Conservation (phyloP, 1,284 basidiomycete species). For the Ustilago lituana region DNA sequence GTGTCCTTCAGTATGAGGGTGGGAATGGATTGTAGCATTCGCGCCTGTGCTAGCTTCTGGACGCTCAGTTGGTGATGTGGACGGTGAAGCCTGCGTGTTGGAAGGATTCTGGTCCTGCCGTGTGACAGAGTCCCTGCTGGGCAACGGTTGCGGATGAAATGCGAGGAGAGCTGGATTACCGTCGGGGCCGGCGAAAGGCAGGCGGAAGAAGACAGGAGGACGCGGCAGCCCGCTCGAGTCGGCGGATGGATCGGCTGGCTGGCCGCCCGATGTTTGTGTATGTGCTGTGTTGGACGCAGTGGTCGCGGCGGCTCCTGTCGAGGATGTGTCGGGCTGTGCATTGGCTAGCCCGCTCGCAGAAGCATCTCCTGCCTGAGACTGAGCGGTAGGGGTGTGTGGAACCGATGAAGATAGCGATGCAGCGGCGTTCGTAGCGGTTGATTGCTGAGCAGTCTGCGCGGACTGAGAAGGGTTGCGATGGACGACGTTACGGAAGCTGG, state of each 20-base stretch:
- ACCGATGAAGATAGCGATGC: neutral
- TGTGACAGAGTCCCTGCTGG: constrained; percentile 1
- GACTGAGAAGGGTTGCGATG: constrained; percentile 2
- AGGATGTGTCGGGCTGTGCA: neutral
- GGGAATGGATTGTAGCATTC: no score
- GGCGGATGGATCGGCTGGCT: neutral
- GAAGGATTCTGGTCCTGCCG: neutral
- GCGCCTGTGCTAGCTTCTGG: neutral
- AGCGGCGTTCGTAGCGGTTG: neutral
- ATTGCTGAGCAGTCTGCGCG: neutral
- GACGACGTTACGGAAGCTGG: constrained; percentile 25
- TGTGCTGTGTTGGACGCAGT: neutral
- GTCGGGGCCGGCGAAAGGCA: constrained; percentile 45
- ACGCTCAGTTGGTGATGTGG: neutral
- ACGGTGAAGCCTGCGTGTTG: neutral
- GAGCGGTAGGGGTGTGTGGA: neutral
- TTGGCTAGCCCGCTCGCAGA: no score
- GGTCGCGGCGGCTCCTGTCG: neutral
- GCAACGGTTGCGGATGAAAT: constrained; percentile 48
- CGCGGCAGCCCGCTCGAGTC: constrained; percentile 3
- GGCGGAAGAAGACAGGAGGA: constrained; percentile 44
- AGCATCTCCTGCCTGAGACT: neutral
- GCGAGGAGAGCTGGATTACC: constrained; percentile 50
- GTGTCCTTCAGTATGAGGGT: constrained; percentile 37
- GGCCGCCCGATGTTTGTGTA: neutral